phyloP scores from a whole-genome alignment of 371 early-diverging fungal genomes.

The Dichotomocladium elegans region DNA sequence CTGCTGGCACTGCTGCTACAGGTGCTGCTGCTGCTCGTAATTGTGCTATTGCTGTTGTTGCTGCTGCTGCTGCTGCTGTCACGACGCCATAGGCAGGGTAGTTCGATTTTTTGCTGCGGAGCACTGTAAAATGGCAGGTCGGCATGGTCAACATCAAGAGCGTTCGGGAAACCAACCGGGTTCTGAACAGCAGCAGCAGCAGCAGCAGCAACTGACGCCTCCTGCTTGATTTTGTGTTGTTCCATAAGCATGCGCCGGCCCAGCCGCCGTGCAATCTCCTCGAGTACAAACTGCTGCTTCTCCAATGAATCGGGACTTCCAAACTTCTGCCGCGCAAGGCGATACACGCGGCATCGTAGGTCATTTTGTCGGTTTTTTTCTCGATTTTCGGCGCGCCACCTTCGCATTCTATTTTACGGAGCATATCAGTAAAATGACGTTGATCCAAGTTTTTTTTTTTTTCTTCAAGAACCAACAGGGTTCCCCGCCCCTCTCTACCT shows the following conservation, averaged over 20 bases:
- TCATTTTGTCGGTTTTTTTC: slow-evolving; percentile 64
- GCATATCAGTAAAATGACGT: not conserved
- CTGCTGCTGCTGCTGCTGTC: slow-evolving; percentile 34
- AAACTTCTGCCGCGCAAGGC: slow-evolving; percentile 57
- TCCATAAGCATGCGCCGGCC: slow-evolving; percentile 19
- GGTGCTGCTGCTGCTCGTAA: not conserved
- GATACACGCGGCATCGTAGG: slow-evolving; percentile 65
- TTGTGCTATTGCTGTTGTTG: not conserved
- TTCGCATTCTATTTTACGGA: slow-evolving; percentile 40
- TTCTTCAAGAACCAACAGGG: not conserved
- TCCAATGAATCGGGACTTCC: slow-evolving; percentile 52
- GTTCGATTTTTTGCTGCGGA: slow-evolving; percentile 42
- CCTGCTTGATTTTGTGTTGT: slow-evolving; percentile 5
- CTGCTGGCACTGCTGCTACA: no score
- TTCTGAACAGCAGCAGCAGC: no score
- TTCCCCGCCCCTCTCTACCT: slow-evolving; percentile 30
- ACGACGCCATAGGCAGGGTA: slow-evolving; percentile 26
- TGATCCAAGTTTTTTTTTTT: not conserved
- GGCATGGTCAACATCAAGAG: slow-evolving; percentile 17
- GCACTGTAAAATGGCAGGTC: slow-evolving; percentile 40
- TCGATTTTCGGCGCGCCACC: slow-evolving; percentile 55
- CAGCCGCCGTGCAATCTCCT: slow-evolving; percentile 48
- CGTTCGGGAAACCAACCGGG: no score
- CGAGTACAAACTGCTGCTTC: slow-evolving; percentile 55
- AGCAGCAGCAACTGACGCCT: no score